Conservation (phyloP, 805 yeast species). For the Barnettozyma wickerhamii region DNA sequence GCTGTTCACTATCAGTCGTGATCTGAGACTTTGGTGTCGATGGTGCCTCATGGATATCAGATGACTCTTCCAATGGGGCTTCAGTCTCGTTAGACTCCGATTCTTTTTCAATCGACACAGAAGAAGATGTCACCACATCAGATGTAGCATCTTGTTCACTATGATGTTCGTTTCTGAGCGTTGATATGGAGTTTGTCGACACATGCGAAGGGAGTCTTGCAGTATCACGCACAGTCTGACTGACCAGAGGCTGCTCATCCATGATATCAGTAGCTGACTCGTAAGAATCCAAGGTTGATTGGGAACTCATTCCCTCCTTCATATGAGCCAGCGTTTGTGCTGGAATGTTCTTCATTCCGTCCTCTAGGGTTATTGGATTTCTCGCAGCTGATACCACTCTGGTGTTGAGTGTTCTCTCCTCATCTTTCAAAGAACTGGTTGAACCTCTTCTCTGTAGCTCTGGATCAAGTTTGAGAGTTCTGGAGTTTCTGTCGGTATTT, state of each 20-base stretch:
- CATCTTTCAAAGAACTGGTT: conserved; percentile 22
- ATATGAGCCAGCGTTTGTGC: conserved; percentile 1
- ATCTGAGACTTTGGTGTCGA: neutral
- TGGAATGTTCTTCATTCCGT: conserved; percentile 18
- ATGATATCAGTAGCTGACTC: conserved; percentile 21
- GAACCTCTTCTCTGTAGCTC: conserved; percentile 25
- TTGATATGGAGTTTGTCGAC: conserved; percentile 21
- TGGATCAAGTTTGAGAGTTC: conserved; percentile 23
- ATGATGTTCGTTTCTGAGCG: conserved; percentile 11
- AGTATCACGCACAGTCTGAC: too few relatives aligned
- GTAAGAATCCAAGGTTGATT: conserved; percentile 19
- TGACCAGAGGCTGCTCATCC: conserved; percentile 12
- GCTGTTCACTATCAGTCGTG: neutral
- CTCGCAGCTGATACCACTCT: conserved; percentile 9
- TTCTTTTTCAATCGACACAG: too few relatives aligned
- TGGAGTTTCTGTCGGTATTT: conserved; percentile 24
- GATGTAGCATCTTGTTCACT: too few relatives aligned
- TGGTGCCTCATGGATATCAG: neutral
- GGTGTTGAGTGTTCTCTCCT: conserved; percentile 20
- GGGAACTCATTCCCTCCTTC: conserved; percentile 13
- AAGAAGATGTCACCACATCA: too few relatives aligned
- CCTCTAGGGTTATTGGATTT: conserved; percentile 13
- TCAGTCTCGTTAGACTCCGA: neutral
- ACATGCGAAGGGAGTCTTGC: conserved; percentile 3
- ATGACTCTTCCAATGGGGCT: neutral